Evolutionary conservation across 202 grass and related monocot genomes (phyloP).

Genomic region (Brachypodium distachyon): DNA sequence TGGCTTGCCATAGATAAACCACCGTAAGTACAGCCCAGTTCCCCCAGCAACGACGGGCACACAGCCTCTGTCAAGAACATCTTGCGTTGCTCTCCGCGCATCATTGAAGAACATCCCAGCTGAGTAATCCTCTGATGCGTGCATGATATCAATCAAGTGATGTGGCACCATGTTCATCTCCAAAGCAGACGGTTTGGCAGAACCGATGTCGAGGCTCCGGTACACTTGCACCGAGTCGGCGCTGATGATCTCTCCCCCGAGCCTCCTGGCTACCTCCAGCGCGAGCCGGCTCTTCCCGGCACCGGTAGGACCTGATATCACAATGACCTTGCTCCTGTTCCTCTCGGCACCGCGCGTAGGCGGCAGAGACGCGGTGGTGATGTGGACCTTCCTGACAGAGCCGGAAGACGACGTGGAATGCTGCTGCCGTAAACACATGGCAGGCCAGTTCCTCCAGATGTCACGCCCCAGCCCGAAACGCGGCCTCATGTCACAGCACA

Average conservation of each 20-base stretch:
- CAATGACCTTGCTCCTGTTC: slow-evolving; percentile 55
- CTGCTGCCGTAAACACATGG: not conserved
- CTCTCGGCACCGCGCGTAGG: not conserved
- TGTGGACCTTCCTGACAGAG: not conserved
- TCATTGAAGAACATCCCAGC: slow-evolving; percentile 69
- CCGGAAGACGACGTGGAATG: not conserved
- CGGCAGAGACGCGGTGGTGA: not conserved
- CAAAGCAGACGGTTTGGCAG: slow-evolving; percentile 44
- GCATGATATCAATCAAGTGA: slow-evolving; percentile 59
- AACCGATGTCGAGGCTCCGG: slow-evolving; percentile 60
- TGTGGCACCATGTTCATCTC: slow-evolving; percentile 47
- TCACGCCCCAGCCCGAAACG: not conserved
- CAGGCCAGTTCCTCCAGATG: not conserved
- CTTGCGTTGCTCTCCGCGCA: slow-evolving; percentile 38
- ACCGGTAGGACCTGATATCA: slow-evolving; percentile 66
- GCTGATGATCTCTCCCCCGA: slow-evolving; percentile 75
- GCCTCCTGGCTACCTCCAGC: slow-evolving; percentile 50
- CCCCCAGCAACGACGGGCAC: slow-evolving; percentile 67
- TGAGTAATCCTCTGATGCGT: slow-evolving; percentile 61
- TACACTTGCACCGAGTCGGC: slow-evolving; percentile 81
- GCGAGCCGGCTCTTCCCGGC: slow-evolving; percentile 69
- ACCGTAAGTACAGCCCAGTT: slow-evolving; percentile 75
- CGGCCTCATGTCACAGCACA: slow-evolving; percentile 24
- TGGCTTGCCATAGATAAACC: slow-evolving; percentile 93
- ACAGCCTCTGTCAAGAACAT: slow-evolving; percentile 30